A percentile compares a stretch with the other conserved stretches of the same genome.
These are phyloP conservation scores for Hypoxylon subgilvum DNA, from an alignment of 495 filamentous ascomycete species.

Conservation along the genomic window DNA sequence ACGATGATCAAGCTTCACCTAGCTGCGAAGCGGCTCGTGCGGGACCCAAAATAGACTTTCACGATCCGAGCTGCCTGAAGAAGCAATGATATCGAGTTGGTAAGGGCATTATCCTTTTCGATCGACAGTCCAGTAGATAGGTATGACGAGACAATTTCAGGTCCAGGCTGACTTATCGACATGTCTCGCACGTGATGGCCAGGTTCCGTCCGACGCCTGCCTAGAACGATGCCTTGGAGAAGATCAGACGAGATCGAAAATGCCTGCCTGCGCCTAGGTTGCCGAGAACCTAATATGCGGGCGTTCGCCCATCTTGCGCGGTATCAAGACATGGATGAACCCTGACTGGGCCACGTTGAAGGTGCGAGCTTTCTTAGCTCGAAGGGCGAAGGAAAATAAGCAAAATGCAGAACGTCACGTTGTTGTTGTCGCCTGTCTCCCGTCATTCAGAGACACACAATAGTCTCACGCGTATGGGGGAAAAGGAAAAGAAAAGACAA, in stretches of 20 bases:
- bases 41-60: constrained; percentile 9
- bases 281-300: constrained; percentile 6
- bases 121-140: constrained; percentile 5
- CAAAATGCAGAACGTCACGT: constrained; percentile 10
- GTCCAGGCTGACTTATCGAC: constrained; percentile 9
- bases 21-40: constrained; percentile 2
- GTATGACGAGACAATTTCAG: constrained; percentile 12
- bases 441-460: constrained; percentile 32
- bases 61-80: constrained; percentile 7
- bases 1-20: constrained; percentile 2
- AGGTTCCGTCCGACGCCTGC: constrained; percentile 8
- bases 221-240: constrained; percentile 1
- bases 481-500: not conserved
- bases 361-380: constrained; percentile 13
- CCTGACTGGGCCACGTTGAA: constrained; percentile 32
- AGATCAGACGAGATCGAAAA: constrained; percentile 6
- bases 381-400: constrained; percentile 3
- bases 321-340: constrained; percentile 22
- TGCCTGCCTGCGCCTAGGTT: not conserved
- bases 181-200: constrained; percentile 25
- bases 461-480: constrained; percentile 27
- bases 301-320: constrained; percentile 17
- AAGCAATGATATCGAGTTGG: not conserved
- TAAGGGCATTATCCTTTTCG: not conserved
- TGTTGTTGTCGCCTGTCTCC: constrained; percentile 19